phyloP scores from a whole-genome alignment of 2,329 filamentous ascomycete genomes.

The Cryoendolithus antarcticus region DNA sequence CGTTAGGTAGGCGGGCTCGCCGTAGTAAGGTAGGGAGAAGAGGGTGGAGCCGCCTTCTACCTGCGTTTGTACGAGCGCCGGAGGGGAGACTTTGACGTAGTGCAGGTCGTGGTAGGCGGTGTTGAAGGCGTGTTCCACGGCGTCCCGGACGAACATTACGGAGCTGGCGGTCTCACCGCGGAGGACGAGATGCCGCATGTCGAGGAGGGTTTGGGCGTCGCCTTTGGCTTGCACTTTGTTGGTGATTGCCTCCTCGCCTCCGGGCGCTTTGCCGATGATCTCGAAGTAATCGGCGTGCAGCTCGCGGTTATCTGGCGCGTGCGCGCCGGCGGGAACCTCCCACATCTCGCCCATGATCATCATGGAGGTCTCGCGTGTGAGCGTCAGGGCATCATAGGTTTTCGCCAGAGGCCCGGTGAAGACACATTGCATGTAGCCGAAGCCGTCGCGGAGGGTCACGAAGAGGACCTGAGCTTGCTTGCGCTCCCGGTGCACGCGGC shows the following conservation, averaged over 20 bases:
- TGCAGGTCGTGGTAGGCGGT: constrained; percentile 64
- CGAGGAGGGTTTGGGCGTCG: constrained; percentile 61
- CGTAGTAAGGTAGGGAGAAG: constrained; percentile 82
- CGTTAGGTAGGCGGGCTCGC: constrained; percentile 81
- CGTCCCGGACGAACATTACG: constrained; percentile 75
- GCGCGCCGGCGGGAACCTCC: constrained; percentile 63
- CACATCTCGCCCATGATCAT: constrained; percentile 74
- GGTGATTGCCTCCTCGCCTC: constrained; percentile 83
- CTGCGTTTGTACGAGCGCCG: constrained; percentile 87
- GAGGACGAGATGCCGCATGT: constrained; percentile 73
- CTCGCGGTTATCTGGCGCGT: constrained; percentile 74
- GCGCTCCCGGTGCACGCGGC: constrained; percentile 70
- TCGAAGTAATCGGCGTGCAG: constrained; percentile 83
- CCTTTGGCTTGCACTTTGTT: constrained; percentile 61
- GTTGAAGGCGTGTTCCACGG: constrained; percentile 70
- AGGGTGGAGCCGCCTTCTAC: constrained; percentile 87
- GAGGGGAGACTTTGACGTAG: constrained; percentile 74
- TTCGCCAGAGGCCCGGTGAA: constrained; percentile 70
- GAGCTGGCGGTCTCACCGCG: constrained; percentile 74
- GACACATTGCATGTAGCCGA: constrained; percentile 75
- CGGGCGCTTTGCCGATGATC: constrained; percentile 63
- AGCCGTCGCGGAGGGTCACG: constrained; percentile 73
- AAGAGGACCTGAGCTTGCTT: constrained; percentile 78
- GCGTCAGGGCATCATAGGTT: constrained; percentile 80
- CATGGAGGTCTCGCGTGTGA: constrained; percentile 80